Evolutionary conservation across 345 rosid species (phyloP), one percentile per base, ranked within the genome.

Genomic region (Syzygium aqueum): DNA sequence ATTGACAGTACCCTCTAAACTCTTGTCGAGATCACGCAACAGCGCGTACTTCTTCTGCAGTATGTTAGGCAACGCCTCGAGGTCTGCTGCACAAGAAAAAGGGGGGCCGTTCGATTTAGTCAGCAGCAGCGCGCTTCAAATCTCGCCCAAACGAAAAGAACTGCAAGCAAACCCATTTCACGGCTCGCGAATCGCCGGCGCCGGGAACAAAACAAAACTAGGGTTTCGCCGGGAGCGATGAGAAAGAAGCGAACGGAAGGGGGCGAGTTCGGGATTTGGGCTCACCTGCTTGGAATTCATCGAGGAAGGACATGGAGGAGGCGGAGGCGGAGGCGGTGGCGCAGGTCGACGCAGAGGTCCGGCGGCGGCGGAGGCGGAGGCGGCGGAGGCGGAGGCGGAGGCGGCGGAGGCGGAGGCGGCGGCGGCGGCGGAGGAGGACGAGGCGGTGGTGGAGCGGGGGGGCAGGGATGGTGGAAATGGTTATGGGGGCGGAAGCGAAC

Each of bases 21-120:
- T 97, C 88, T 92, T 93, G 87, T 97, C 99, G 46, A 97, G 96
- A 88, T 96, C 98, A 78, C 95, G 97, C 57, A 97, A 87, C 90
- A 97, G 91, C 7, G 97, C 90, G 87, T 95, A 97, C 89, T 96
- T 97, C 93, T 95, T 97, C 89, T 96, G 99, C 84, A 97, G 92
- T 80, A 93, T 95, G 92, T 93, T 90, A 8, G 99, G 97, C 84
- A 96, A 86, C 6, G 98, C 92, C 86, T 96, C 99, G 87, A 97
- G 92, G 91, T 94, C 99, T 96, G 93, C 63, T 96, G 93, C 63
- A 82, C 13, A 88, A 87, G n/a, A 17, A 23, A 73, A 33, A 12
- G 77, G 86, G 51, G 77, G 86, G 46, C n/a, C 77, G 53, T 28
- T 52, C 30, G 25, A 85, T 56, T 59, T 53, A 52, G 77, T 37